These are phyloP conservation scores for Boletus subcaerulescens DNA, from an alignment of 768 basidiomycete species.

Conservation along the genomic window DNA sequence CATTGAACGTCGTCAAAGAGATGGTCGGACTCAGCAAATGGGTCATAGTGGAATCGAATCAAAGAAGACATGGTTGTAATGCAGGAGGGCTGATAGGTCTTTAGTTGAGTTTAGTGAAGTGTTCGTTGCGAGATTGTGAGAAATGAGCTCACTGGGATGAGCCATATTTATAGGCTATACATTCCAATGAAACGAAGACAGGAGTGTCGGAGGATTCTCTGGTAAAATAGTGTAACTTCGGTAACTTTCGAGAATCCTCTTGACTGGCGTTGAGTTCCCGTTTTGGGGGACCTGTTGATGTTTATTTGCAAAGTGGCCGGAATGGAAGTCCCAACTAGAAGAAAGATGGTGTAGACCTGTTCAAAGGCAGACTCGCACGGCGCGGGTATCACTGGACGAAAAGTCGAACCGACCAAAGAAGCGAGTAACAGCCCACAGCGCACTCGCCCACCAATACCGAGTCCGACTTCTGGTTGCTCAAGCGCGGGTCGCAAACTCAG, in stretches of 20 bases:
- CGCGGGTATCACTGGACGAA: too few species aligned
- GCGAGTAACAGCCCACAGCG: too few species aligned
- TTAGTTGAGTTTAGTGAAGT: neutral
- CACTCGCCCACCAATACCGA: too few species aligned
- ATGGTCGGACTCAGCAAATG: neutral
- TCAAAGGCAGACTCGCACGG: too few species aligned
- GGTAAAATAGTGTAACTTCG: too few species aligned
- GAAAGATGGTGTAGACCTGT: too few species aligned
- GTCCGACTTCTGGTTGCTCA: too few species aligned
- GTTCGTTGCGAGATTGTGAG: neutral
- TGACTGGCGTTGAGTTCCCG: neutral
- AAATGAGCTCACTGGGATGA: neutral
- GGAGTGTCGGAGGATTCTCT: neutral
- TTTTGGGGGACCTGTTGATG: neutral
- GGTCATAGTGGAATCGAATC: slow-evolving; percentile 6
- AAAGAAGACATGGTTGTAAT: neutral
- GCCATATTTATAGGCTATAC: neutral
- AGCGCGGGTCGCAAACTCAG: too few species aligned
- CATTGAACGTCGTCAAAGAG: slow-evolving; percentile 1
- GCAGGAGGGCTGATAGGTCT: neutral
- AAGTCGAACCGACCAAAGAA: too few species aligned
- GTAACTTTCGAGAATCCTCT: too few species aligned
- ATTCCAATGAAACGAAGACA: neutral
- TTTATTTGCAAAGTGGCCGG: neutral
- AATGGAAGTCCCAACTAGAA: neutral